A percentile compares a stretch with the other conserved stretches of the same genome.
Conservation (phyloP, 176 grass and related monocot genomes). For the Bolboschoenus planiculmis region DNA sequence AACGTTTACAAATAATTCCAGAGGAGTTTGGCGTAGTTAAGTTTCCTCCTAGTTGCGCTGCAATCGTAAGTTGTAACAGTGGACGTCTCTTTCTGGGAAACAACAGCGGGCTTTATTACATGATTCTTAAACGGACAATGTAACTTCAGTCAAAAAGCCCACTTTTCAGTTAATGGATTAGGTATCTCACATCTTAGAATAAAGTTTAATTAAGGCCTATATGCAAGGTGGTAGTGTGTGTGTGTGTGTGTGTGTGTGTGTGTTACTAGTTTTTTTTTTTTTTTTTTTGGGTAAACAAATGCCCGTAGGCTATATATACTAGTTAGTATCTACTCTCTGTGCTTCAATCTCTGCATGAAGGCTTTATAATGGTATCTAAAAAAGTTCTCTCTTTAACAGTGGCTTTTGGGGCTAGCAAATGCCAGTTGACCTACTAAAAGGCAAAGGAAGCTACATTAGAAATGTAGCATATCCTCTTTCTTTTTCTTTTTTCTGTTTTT, state of each 20-base stretch:
- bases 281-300: too few species aligned
- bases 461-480: background rate
- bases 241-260: too few species aligned
- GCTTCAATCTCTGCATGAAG: background rate
- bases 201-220: background rate
- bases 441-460: conserved; percentile 7
- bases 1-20: background rate
- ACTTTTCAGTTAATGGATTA: background rate
- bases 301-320: too few species aligned
- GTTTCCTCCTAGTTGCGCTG: conserved; percentile 8
- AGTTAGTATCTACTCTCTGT: background rate
- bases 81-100: conserved; percentile 11
- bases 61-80: background rate
- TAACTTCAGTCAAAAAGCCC: conserved; percentile 14
- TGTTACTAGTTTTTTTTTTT: too few species aligned
- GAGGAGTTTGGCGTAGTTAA: background rate
- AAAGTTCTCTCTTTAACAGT: background rate
- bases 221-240: too few species aligned
- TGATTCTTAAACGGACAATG: conserved; percentile 2
- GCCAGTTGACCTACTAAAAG: background rate
- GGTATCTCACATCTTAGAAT: background rate
- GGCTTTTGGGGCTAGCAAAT: background rate
- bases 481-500: too few species aligned
- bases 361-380: background rate
- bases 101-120: conserved; percentile 1